phyloP scores from a whole-genome alignment of 495 filamentous ascomycete genomes.

The Cercophora scortea region DNA sequence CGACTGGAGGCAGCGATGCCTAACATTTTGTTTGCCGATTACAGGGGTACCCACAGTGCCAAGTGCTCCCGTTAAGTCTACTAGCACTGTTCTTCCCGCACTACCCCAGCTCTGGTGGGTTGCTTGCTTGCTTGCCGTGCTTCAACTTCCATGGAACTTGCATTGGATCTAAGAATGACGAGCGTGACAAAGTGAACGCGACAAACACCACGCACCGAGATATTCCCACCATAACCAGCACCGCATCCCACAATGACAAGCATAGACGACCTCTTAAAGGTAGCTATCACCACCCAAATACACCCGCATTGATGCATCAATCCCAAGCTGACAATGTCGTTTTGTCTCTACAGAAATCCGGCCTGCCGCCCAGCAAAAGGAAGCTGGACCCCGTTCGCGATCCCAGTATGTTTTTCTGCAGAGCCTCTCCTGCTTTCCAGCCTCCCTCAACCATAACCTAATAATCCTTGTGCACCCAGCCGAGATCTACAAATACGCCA shows the following conservation, averaged over 20 bases:
- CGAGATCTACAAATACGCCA: slow-evolving; percentile 82
- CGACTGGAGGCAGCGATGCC: too few relatives aligned
- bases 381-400: slow-evolving; percentile 66
- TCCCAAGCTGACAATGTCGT: not conserved
- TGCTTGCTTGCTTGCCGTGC: too few relatives aligned
- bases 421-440: not conserved
- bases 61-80: too few relatives aligned
- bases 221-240: not conserved
- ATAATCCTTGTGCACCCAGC: slow-evolving; percentile 32
- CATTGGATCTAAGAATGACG: too few relatives aligned
- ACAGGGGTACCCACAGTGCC: too few relatives aligned
- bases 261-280: slow-evolving; percentile 82
- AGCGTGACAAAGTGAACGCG: too few relatives aligned
- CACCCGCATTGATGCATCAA: not conserved
- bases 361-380: slow-evolving; percentile 54
- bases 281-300: slow-evolving; percentile 21
- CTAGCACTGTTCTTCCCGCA: too few relatives aligned
- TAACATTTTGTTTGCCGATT: too few relatives aligned
- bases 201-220: too few relatives aligned
- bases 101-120: too few relatives aligned
- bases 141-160: too few relatives aligned
- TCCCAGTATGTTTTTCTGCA: slow-evolving; percentile 52
- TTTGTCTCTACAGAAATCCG: slow-evolving; percentile 39
- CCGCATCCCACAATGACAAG: slow-evolving; percentile 51
- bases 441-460: not conserved